Conservation (phyloP, 805 yeast genomes). For the Hanseniaspora singularis region DNA sequence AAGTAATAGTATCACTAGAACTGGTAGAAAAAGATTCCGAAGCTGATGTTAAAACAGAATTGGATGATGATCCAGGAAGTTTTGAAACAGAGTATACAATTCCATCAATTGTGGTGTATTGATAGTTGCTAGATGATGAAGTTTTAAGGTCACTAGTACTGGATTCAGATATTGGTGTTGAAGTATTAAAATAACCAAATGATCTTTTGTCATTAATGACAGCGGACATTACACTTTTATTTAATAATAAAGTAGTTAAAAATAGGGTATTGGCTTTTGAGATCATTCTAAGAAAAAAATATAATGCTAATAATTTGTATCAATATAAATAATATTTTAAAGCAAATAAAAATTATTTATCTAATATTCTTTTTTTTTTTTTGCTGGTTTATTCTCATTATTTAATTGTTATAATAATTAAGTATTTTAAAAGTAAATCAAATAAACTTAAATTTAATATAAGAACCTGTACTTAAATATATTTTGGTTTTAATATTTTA, state of each 20-base stretch:
- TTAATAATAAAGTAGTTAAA: constrained; percentile 14
- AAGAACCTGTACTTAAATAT: no score
- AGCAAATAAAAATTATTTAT: no score
- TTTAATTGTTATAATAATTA: no score
- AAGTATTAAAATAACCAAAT: constrained; percentile 16
- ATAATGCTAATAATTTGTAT: constrained; percentile 32
- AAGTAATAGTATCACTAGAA: constrained; percentile 17
- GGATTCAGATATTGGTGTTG: constrained; percentile 19
- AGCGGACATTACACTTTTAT: constrained; percentile 18
- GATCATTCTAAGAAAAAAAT: no score
- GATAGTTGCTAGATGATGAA: background rate
- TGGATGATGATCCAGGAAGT: background rate
- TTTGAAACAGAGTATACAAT: constrained; percentile 1
- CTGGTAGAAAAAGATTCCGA: constrained; percentile 22
- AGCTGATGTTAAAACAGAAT: background rate
- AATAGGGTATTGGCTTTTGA: constrained; percentile 11
- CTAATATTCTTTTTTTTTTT: no score
- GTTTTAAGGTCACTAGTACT: constrained; percentile 21
- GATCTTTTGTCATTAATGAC: background rate
- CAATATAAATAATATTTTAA: no score
- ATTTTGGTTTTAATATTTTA: no score
- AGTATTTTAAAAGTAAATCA: no score
- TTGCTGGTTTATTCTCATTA: no score
- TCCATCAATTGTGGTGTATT: constrained; percentile 3
- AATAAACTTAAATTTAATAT: no score